Conservation (phyloP, 2,329 filamentous ascomycete genomes). For the Talaromyces amestolkiae region DNA sequence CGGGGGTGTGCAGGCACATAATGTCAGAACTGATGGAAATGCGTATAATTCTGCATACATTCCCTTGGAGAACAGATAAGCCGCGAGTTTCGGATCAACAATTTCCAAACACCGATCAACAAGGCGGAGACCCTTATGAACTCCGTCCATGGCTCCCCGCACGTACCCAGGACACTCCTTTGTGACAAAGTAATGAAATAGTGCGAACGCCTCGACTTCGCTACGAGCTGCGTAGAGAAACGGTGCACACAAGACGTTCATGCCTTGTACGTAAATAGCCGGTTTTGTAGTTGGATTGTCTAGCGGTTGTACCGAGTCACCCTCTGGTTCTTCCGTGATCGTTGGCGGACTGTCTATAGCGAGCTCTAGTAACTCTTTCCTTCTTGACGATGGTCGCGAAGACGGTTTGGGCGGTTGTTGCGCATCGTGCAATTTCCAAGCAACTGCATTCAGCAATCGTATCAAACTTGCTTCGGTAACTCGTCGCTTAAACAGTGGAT, state of each 20-base stretch:
- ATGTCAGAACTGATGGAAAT: slow-evolving; percentile 88
- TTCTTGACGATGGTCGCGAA: slow-evolving; percentile 42
- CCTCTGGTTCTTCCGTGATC: slow-evolving; percentile 44
- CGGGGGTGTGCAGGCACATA: slow-evolving; percentile 93
- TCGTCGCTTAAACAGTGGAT: slow-evolving; percentile 91
- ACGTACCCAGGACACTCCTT: slow-evolving; percentile 91
- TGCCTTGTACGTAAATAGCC: slow-evolving; percentile 93
- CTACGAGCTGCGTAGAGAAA: slow-evolving; percentile 93
- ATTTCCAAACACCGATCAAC: slow-evolving; percentile 91
- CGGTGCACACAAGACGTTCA: slow-evolving; percentile 96
- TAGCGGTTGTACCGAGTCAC: slow-evolving; percentile 45
- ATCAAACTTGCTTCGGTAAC: slow-evolving; percentile 96
- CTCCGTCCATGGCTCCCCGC: slow-evolving; percentile 92
- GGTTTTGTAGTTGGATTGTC: slow-evolving; percentile 62
- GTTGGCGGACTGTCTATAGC: slow-evolving; percentile 39
- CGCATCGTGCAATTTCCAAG: slow-evolving; percentile 87
- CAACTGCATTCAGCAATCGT: slow-evolving; percentile 87
- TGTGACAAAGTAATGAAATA: slow-evolving; percentile 84
- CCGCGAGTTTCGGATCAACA: slow-evolving; percentile 82
- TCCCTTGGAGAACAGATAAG: slow-evolving; percentile 79
- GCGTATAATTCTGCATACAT: slow-evolving; percentile 94
- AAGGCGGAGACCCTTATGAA: slow-evolving; percentile 84
- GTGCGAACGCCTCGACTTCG: slow-evolving; percentile 89
- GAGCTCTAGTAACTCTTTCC: slow-evolving; percentile 45
- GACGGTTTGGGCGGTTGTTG: slow-evolving; percentile 45